phyloP scores from a whole-genome alignment of 2,329 filamentous ascomycete species.

The Neospermospora avenae region DNA sequence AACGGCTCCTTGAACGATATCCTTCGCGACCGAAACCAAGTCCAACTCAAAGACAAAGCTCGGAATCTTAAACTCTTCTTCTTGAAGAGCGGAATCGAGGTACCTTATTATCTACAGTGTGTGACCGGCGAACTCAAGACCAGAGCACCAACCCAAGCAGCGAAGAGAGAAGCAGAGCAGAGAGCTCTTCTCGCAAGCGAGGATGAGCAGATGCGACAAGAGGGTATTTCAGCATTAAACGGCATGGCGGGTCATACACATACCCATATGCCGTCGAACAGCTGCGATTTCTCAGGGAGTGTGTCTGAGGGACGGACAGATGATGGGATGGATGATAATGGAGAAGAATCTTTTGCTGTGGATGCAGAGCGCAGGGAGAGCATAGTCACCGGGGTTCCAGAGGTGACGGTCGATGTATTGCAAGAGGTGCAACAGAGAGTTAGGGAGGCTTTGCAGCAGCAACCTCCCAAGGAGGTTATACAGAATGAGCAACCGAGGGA shows the following conservation, averaged over 20 bases:
- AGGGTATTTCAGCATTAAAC: conserved; percentile 56
- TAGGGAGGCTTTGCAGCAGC: not conserved
- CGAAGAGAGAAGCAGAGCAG: conserved; percentile 65
- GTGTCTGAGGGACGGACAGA: conserved; percentile 7
- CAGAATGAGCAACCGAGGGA: conserved; percentile 1
- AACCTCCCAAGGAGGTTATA: not conserved
- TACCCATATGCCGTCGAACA: not conserved
- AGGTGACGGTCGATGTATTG: too few species aligned
- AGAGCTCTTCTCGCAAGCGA: conserved; percentile 55
- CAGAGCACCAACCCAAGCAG: conserved; percentile 71
- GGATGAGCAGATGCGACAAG: conserved; percentile 57
- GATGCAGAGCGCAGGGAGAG: conserved; percentile 10
- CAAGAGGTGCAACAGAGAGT: not conserved
- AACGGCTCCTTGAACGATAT: conserved; percentile 79
- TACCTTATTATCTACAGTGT: conserved; percentile 81
- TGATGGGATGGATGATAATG: conserved; percentile 6
- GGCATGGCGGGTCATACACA: conserved; percentile 40
- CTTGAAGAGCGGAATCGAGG: conserved; percentile 85
- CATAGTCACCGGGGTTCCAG: too few species aligned
- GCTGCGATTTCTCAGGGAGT: not conserved
- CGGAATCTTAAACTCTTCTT: conserved; percentile 89
- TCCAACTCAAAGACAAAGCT: conserved; percentile 90
- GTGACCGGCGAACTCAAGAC: conserved; percentile 91
- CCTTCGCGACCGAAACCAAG: conserved; percentile 83
- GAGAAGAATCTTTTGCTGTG: conserved; percentile 19